These are phyloP conservation scores for Lobosporangium transversale DNA, from an alignment of 192 early-diverging fungal species.

Conservation along the genomic window DNA sequence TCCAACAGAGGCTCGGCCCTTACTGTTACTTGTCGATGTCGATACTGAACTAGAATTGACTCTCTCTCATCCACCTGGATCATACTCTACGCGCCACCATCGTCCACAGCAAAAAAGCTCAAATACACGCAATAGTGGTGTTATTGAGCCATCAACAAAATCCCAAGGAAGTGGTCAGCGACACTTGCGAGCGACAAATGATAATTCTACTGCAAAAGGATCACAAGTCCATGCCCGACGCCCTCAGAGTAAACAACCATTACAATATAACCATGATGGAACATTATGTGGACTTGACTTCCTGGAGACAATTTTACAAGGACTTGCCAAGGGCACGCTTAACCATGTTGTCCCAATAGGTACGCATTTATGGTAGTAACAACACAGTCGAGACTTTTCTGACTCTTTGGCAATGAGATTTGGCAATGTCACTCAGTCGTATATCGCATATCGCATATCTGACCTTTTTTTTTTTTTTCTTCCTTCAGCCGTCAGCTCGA, in stretches of 20 bases:
- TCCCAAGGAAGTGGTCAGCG: conserved; percentile 21
- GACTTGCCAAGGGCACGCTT: conserved; percentile 38
- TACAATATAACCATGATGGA: neutral
- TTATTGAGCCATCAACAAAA: neutral
- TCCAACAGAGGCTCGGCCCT: conserved; percentile 31
- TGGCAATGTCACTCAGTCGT: neutral
- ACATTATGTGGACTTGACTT: conserved; percentile 40
- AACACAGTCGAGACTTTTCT: neutral
- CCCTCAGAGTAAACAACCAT: neutral
- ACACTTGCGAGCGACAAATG: conserved; percentile 26
- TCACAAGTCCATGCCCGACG: conserved; percentile 5
- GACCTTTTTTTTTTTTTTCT: neutral
- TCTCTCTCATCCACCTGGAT: conserved; percentile 7
- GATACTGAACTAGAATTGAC: conserved; percentile 20
- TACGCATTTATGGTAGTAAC: conserved; percentile 11
- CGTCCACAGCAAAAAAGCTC: neutral
- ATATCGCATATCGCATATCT: neutral
- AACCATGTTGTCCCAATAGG: conserved; percentile 52
- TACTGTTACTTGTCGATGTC: conserved; percentile 47
- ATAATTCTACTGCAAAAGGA: conserved; percentile 19
- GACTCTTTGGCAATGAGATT: neutral
- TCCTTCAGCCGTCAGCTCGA: conserved; percentile 31
- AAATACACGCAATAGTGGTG: conserved; percentile 1
- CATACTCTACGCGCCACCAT: conserved; percentile 11
- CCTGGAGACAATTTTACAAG: conserved; percentile 33